phyloP scores from a whole-genome alignment of 768 basidiomycete species.

The Panaeolus papilionaceus region DNA sequence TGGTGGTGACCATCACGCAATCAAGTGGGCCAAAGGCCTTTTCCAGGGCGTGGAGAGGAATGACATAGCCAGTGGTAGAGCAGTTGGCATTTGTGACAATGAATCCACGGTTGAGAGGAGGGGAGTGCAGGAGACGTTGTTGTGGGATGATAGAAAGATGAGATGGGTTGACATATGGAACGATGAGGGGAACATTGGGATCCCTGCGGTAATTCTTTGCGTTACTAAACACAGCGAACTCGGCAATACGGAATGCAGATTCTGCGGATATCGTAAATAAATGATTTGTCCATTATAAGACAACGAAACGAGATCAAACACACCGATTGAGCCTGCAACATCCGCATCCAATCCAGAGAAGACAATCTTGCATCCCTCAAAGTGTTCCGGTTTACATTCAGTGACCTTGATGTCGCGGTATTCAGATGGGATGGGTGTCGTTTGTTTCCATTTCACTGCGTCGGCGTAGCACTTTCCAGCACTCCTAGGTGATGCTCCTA shows the following conservation, averaged over 20 bases:
- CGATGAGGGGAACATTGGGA: slow-evolving; percentile 91
- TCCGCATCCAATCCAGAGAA: slow-evolving; percentile 98
- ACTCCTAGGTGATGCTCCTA: slow-evolving; percentile 90
- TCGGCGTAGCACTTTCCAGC: slow-evolving; percentile 81
- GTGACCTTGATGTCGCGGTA: slow-evolving; percentile 71
- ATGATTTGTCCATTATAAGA: not conserved
- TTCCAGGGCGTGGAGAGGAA: slow-evolving; percentile 92
- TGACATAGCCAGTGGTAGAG: slow-evolving; percentile 91
- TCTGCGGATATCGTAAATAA: slow-evolving; percentile 61
- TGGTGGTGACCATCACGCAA: slow-evolving; percentile 88
- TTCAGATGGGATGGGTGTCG: slow-evolving; percentile 68
- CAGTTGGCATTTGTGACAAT: slow-evolving; percentile 99
- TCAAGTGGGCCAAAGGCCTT: slow-evolving; percentile 94
- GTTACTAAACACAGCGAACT: slow-evolving; percentile 94
- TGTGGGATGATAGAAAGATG: slow-evolving; percentile 87
- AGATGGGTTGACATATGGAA: slow-evolving; percentile 91
- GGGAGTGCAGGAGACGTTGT: slow-evolving; percentile 74
- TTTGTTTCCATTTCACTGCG: slow-evolving; percentile 90
- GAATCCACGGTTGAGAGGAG: slow-evolving; percentile 81
- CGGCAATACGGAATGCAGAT: slow-evolving; percentile 82
- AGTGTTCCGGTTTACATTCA: slow-evolving; percentile 80
- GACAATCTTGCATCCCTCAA: slow-evolving; percentile 81
- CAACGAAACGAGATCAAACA: slow-evolving; percentile 21
- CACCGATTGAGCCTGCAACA: slow-evolving; percentile 95
- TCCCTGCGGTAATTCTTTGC: slow-evolving; percentile 96